Base-by-base conservation (phyloP, 345 rosid species). In the Pistacia vera region DNA sequence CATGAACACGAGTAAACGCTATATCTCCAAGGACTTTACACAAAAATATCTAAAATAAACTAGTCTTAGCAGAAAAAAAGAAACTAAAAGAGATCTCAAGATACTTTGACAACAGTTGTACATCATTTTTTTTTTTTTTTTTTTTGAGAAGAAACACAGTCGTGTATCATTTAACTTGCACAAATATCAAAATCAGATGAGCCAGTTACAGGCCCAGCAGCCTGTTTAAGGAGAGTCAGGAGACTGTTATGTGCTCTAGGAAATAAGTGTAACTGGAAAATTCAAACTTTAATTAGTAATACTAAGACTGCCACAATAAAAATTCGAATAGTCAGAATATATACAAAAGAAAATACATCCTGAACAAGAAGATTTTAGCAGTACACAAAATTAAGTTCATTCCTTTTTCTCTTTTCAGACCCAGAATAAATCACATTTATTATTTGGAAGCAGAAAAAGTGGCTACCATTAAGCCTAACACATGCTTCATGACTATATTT, bases 321-420 rank as follows among this genome's bases (percentile, higher is more conserved):
- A 7, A 16, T 35, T 63, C 16, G 48, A 63, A 35, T 35, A 14
- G 20, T 63, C 22, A 17, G 44, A 62, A 62, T 63, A 63, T 18
- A 1, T 35, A 33, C 66, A 30, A 18, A 63, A 63, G 46, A 20
- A 63, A 63, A 63, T 13, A 33, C 46, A 33, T 38, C 68, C 49
- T 35, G 7, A 17, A 36, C 49, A 17, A 63, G 48, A 63, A 36
- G 22, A 35, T 36, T 35, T 35, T 62, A 7, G 68, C 41, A 4
- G 30, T 1, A 62, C 4, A 13, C 38, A 62, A 62, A 30, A 30
- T 35, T 36, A 36, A 28, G 5, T 64, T 36, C 41, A 65, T n/a
- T 66, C 69, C 25, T 35, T 17, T 14, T 64, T 65, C 52, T 66
- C 70, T 22, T 66, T 44, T 49, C 63, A 60, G 20, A 66, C n/a